phyloP scores from a whole-genome alignment of 129 eudicot genomes.

The Scalesia atractyloides region DNA sequence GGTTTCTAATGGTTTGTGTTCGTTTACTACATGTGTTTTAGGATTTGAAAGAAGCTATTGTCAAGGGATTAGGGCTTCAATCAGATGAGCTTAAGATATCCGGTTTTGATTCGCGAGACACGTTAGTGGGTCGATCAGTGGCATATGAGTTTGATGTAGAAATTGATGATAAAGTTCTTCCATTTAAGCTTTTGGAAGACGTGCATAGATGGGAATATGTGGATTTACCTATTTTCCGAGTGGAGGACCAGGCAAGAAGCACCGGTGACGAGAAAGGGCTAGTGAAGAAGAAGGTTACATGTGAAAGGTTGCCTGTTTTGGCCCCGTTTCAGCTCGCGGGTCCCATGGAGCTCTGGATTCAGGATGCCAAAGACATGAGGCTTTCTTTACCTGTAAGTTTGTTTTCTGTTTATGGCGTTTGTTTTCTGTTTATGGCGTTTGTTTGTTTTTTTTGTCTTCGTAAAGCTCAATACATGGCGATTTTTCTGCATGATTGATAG shows the following conservation, averaged over 20 bases:
- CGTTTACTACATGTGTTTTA: constrained; percentile 15
- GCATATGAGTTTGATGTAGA: constrained; percentile 95
- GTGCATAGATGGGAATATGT: constrained; percentile 88
- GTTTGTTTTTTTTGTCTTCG: neutral
- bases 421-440: too few relatives aligned
- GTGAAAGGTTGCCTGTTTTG: constrained; percentile 64
- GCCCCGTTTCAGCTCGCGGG: constrained; percentile 96
- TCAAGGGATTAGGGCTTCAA: constrained; percentile 92
- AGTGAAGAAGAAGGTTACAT: constrained; percentile 45
- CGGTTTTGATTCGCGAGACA: constrained; percentile 88
- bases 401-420: neutral
- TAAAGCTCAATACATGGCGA: neutral
- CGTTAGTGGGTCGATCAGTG: constrained; percentile 76
- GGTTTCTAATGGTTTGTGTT: neutral
- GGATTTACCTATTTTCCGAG: constrained; percentile 79
- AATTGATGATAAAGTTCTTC: constrained; percentile 72
- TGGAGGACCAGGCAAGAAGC: constrained; percentile 40
- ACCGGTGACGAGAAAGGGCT: constrained; percentile 56
- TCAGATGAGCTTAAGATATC: constrained; percentile 81
- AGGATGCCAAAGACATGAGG: constrained; percentile 93
- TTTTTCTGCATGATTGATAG: neutral
- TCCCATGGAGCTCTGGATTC: constrained; percentile 98
- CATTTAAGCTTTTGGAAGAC: constrained; percentile 86
- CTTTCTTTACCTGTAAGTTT: constrained; percentile 83
- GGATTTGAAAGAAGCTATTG: constrained; percentile 95